These are phyloP conservation scores for Apiospora koreana DNA, from an alignment of 2,329 filamentous ascomycete species.

Conservation along the genomic window DNA sequence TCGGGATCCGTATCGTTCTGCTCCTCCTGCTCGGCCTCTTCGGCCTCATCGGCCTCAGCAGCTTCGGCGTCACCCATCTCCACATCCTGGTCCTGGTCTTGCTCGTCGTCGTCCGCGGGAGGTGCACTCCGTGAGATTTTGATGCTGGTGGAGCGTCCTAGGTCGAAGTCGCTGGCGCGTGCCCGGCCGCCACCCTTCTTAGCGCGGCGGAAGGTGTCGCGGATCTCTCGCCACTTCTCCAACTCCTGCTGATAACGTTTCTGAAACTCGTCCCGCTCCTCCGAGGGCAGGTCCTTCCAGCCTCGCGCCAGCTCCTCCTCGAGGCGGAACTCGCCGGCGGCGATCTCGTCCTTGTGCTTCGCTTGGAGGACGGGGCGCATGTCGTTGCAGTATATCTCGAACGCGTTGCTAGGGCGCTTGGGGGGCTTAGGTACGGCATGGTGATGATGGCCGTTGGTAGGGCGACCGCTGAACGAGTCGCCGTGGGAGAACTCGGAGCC, in stretches of 20 bases:
- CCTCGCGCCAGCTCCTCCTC: constrained; percentile 57
- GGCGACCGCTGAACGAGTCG: constrained; percentile 37
- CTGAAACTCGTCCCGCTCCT: constrained; percentile 51
- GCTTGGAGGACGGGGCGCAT: constrained; percentile 45
- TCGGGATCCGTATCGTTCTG: constrained; percentile 34
- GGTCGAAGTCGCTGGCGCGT: constrained; percentile 27
- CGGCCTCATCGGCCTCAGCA: constrained; percentile 17
- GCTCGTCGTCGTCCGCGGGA: constrained; percentile 2
- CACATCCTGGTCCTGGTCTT: constrained; percentile 19
- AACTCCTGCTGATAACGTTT: constrained; percentile 41
- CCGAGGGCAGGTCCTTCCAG: constrained; percentile 55
- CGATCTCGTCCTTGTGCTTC: constrained; percentile 44
- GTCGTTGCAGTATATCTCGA: constrained; percentile 57
- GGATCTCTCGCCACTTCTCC: constrained; percentile 44
- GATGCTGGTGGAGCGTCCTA: background rate
- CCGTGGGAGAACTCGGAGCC: constrained; percentile 56
- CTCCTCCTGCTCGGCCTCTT: constrained; percentile 20
- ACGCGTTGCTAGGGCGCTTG: constrained; percentile 49
- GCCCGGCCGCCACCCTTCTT: constrained; percentile 28
- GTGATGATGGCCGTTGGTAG: constrained; percentile 25
- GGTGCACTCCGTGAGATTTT: background rate
- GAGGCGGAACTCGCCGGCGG: constrained; percentile 38
- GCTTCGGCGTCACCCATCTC: constrained; percentile 19
- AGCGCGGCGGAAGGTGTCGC: constrained; percentile 37
- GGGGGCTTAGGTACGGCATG: constrained; percentile 35